Evolutionary conservation across 306 rosid genomes (phyloP), one percentile per base, ranked within the genome.

Genomic region (Parietaria judaica): DNA sequence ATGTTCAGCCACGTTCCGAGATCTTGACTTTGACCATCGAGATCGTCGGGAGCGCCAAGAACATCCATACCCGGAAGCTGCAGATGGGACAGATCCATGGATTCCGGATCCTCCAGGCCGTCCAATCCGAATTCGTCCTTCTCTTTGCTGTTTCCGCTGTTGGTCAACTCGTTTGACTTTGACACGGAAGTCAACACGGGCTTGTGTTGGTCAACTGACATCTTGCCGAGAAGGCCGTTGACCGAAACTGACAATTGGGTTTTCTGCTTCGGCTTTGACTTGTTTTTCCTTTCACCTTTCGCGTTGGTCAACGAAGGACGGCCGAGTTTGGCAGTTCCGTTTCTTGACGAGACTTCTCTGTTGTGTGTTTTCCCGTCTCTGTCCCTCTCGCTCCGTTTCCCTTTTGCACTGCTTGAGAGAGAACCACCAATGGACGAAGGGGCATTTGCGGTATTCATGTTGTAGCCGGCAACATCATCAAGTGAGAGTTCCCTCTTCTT

Each of bases 321-420:
- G 69, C 95, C 97, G 70, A 76, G 73, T 86, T 86, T 94, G 39
- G 87, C 59, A 63, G 87, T 76, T 76, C 95, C 96, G 78, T 84
- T 89, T 79, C 97, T 87, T 56, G 95, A 81, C 68, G 70, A 75
- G 45, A 84, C 80, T 79, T 88, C 99, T 78, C 95, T 84, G 79
- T 79, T 68, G 64, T 92, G 85, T 74, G 88, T 96, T 75, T 92
- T 92, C 65, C 94, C 99, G 47, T 94, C 99, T 78, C 99, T 86
- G 67, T 94, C 99, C 82, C 99, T 92, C 70, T 92, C 99, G 52
- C 97, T 94, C 70, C 99, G 81, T 90, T 84, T 94, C 64, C 97
- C 97, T 77, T 94, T 94, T 66, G 97, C 94, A 76, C 81, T 89
- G 80, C 89, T 84, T 41, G 92, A 77, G 56, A 94, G 74, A 74